phyloP scores from a whole-genome alignment of 345 rosid species.

The Limnanthes douglasii region DNA sequence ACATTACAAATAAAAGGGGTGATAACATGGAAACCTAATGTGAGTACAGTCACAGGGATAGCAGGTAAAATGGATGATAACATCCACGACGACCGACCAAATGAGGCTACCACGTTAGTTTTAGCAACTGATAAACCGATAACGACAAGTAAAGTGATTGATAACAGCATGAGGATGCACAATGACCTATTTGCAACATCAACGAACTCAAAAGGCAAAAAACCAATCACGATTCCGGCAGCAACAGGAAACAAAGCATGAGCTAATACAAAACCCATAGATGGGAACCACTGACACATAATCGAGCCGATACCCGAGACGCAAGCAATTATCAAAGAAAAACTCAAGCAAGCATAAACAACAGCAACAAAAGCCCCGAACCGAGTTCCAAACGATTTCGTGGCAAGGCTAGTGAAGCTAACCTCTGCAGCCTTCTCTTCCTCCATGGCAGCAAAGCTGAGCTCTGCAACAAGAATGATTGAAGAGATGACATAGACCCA shows the following conservation, averaged over 20 bases:
- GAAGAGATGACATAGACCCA: constrained; percentile 85
- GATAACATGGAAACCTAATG: constrained; percentile 85
- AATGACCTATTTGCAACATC: constrained; percentile 48
- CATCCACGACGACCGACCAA: constrained; percentile 47
- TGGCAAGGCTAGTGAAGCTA: constrained; percentile 77
- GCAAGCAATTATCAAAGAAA: constrained; percentile 75
- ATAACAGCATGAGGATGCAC: constrained; percentile 61
- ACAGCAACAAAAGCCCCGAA: constrained; percentile 68
- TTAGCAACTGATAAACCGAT: constrained; percentile 67
- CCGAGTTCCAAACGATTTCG: constrained; percentile 48
- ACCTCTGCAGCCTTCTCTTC: constrained; percentile 72
- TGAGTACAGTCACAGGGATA: constrained; percentile 70
- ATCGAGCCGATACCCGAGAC: constrained; percentile 84
- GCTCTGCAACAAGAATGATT: constrained; percentile 77
- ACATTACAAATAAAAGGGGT: constrained; percentile 81
- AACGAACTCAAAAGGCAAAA: constrained; percentile 54
- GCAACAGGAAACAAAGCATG: constrained; percentile 46
- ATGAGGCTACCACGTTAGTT: constrained; percentile 42
- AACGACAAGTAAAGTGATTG: constrained; percentile 52
- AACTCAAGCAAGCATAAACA: constrained; percentile 71
- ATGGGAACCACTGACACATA: constrained; percentile 63
- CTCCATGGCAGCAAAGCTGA: constrained; percentile 74
- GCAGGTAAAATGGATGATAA: constrained; percentile 55
- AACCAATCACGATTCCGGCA: constrained; percentile 32
- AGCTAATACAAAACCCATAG: constrained; percentile 42